These are phyloP conservation scores for Coffea canephora DNA, from an alignment of 257 asterid genomes.

Conservation along the genomic window DNA sequence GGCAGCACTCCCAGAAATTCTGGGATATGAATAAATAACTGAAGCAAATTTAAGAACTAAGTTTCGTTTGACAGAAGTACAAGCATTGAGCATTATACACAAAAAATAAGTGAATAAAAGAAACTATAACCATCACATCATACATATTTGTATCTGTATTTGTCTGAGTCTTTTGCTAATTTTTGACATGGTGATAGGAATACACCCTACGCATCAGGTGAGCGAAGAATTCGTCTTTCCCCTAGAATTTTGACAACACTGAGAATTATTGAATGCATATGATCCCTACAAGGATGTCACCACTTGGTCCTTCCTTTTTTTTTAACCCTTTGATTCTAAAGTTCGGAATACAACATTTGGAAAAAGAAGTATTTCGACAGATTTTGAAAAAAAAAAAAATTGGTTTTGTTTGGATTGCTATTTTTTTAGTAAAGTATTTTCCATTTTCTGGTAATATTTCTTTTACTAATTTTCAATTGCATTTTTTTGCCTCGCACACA, in stretches of 20 bases:
- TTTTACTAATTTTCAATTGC: too few species aligned
- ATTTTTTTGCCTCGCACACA: too few species aligned
- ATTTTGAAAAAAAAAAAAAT: too few species aligned
- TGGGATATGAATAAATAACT: not conserved
- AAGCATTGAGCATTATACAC: constrained; percentile 1
- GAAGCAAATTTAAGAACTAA: not conserved
- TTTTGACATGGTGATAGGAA: not conserved
- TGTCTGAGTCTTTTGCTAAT: not conserved
- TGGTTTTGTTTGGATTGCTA: too few species aligned
- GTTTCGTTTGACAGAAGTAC: constrained; percentile 14
- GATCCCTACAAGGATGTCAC: too few species aligned
- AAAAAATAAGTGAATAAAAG: not conserved
- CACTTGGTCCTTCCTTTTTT: not conserved
- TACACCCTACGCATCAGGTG: not conserved
- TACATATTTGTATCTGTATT: too few species aligned
- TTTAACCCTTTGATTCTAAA: too few species aligned
- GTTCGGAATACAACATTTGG: too few species aligned
- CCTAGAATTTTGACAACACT: not conserved
- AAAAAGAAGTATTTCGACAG: too few species aligned
- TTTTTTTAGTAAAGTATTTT: too few species aligned
- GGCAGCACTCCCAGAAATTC: not conserved
- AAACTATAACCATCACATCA: too few species aligned
- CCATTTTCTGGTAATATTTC: too few species aligned
- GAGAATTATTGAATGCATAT: not conserved
- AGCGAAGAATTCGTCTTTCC: not conserved